Evolutionary conservation across 345 rosid species (phyloP).

Genomic region (Syzygium aqueum): DNA sequence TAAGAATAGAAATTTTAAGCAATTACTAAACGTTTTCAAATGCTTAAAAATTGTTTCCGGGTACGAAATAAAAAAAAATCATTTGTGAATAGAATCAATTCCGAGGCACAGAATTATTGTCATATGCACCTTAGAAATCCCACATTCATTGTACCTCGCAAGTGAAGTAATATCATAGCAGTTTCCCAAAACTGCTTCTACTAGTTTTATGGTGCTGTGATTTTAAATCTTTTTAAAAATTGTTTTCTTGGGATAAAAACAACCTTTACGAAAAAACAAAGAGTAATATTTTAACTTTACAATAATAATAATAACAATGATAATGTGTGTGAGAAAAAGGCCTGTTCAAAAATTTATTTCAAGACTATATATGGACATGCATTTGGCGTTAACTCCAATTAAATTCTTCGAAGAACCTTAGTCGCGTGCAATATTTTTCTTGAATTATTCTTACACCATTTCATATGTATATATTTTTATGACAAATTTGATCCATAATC

Average conservation of each 20-base stretch:
- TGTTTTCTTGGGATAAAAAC: not conserved
- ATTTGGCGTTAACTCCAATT: not conserved
- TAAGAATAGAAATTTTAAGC: no score
- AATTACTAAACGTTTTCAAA: no score
- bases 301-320: not conserved
- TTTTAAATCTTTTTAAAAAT: not conserved
- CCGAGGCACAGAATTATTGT: no score
- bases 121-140: not conserved
- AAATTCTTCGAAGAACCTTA: not conserved
- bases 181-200: not conserved
- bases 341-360: not conserved
- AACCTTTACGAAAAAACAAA: not conserved
- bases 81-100: no score
- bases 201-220: not conserved
- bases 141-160: rapidly evolving
- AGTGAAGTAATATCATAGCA: not conserved
- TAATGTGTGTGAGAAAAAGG: not conserved
- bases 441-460: not conserved
- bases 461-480: not conserved
- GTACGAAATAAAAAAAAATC: no score
- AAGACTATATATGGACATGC: not conserved
- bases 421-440: not conserved
- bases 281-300: not conserved
- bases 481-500: not conserved
- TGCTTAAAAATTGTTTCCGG: no score